Base-by-base conservation (phyloP, 441 rosid species). In the Jatropha podagrica region DNA sequence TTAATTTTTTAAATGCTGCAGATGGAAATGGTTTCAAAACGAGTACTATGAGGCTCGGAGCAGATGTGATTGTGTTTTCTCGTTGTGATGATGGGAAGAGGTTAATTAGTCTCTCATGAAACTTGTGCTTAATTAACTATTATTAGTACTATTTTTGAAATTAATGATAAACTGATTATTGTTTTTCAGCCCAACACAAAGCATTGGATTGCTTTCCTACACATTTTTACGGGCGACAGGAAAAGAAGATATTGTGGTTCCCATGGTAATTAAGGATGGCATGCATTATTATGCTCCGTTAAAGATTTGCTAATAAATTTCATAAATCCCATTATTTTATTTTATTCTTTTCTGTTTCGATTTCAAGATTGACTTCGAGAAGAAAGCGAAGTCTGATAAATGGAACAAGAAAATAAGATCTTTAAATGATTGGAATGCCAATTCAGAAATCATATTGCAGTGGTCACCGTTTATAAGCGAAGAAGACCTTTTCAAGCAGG, bases 1-100 rank as follows among this genome's bases (percentile, higher is more conserved):
- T 27, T 32, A 61, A 61, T 26, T 11, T 10, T 3, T 60, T 23
- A 4, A 5, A 13, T 1, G 42, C 37, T 66, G 67, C 82, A 92
- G 95, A 92, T 85, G 95, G 97, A 46, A 90, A 92, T 84, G 95
- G 97, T 17, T 87, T 92, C 73, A 92, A 92, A 83, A 89, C 95
- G 7, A 88, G 95, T 69, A 87, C 94, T 3, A 92, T 92, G 97
- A 91, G 94, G 76, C 91, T 92, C 51, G 97, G 97, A 74, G 94
- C 95, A 68, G 97, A 92, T 83, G 95, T 86, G 18, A 84, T 92
- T 64, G 97, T 92, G 80, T 87, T 92, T 75, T 80, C 97, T 0
- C 86, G 88, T 58, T 81, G 86, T 73, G 59, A 56, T 60, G 83
- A 83, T 75, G 89, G 91, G 38, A 81, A 80, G 13, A 89, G 91